These are phyloP conservation scores for Plasmodium sp. DNA, from an alignment of 169 alveolate species.

Conservation along the genomic window DNA sequence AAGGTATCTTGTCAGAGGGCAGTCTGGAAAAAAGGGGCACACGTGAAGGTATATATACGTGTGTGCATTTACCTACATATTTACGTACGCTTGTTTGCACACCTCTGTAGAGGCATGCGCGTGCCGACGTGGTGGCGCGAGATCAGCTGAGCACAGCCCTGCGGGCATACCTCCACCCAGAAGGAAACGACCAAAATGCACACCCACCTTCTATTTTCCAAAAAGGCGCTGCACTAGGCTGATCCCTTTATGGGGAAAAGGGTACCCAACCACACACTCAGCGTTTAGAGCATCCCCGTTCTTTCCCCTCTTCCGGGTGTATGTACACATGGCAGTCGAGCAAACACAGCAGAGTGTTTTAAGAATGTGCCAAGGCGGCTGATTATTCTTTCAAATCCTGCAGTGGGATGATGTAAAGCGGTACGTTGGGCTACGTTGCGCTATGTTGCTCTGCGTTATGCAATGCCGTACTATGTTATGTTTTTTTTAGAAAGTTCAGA, in stretches of 20 bases:
- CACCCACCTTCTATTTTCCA: constrained; percentile 11
- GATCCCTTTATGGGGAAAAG: not conserved
- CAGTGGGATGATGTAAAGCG: not conserved
- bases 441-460: not conserved
- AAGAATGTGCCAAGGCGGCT: not conserved
- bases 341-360: not conserved
- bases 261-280: not conserved
- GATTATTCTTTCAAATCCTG: not conserved
- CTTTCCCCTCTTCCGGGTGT: not conserved
- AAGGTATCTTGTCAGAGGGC: not conserved
- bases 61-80: not conserved
- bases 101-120: not conserved
- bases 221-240: not conserved
- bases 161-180: not conserved
- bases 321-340: constrained; percentile 3
- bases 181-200: not conserved
- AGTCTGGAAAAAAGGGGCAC: not conserved
- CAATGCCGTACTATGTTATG: not conserved
- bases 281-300: not conserved
- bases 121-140: not conserved
- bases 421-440: not conserved
- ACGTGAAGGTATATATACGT: not conserved
- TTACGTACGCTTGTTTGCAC: not conserved
- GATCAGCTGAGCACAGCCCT: not conserved
- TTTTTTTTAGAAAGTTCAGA: not conserved